Percentiles rank a stretch among this genome's conserved stretches.
These are phyloP conservation scores for Gossypium ekmanianum DNA, from an alignment of 345 rosid genomes.

Conservation along the genomic window DNA sequence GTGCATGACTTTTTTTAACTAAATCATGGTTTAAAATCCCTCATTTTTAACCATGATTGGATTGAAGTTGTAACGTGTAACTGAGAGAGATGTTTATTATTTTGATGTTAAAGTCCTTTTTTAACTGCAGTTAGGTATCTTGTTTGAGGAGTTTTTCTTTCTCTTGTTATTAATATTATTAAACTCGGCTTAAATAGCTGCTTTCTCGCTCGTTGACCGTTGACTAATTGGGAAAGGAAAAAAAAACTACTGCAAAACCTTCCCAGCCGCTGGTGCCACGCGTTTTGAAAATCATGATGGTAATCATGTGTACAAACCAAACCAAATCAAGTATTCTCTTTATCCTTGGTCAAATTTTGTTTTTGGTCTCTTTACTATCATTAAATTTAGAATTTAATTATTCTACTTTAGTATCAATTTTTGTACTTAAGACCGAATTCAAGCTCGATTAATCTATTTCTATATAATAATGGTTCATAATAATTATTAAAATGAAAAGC, in stretches of 20 bases:
- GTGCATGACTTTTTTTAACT: constrained; percentile 2
- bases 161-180: neutral
- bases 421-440: too few relatives aligned
- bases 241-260: neutral
- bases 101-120: neutral
- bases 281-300: constrained; percentile 32
- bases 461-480: too few relatives aligned
- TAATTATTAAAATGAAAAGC: too few relatives aligned
- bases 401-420: too few relatives aligned
- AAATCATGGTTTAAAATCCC: neutral
- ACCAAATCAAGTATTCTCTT: neutral
- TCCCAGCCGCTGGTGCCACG: constrained; percentile 25
- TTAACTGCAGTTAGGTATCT: constrained; percentile 22
- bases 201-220: constrained; percentile 38
- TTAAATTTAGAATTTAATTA: too few relatives aligned
- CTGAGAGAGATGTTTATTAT: constrained; percentile 8
- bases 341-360: too few relatives aligned
- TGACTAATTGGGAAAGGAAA: constrained; percentile 17
- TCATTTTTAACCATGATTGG: neutral
- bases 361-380: too few relatives aligned
- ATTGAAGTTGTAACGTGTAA: neutral
- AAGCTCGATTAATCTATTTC: too few relatives aligned
- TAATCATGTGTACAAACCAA: constrained; percentile 15
- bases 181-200: constrained; percentile 34
- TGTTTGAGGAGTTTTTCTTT: neutral